phyloP scores from a whole-genome alignment of 2,329 filamentous ascomycete species.

The Trichoderma sp. region DNA sequence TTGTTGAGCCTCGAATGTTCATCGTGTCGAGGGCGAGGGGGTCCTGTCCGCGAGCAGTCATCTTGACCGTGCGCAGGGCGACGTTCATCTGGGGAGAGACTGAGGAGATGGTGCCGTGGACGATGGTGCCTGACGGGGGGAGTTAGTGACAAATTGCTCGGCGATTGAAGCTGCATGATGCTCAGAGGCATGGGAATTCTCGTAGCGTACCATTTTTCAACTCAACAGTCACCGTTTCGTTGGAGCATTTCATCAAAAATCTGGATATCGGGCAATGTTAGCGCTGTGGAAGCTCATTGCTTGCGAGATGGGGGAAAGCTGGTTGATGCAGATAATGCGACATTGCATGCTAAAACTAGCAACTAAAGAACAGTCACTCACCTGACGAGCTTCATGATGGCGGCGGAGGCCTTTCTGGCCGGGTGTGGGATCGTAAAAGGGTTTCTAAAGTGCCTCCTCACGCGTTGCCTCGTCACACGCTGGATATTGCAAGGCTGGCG shows the following conservation, averaged over 20 bases:
- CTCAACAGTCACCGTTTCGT: constrained; percentile 98
- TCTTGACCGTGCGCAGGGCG: constrained; percentile 91
- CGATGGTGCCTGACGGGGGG: constrained; percentile 73
- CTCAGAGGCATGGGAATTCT: background rate
- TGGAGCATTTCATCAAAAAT: constrained; percentile 99
- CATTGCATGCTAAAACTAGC: constrained; percentile 29
- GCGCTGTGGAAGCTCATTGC: constrained; percentile 29
- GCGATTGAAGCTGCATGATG: background rate
- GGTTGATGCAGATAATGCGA: background rate
- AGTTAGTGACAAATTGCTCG: constrained; percentile 10
- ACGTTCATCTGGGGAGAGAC: constrained; percentile 99
- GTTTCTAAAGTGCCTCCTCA: constrained; percentile 16
- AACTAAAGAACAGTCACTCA: constrained; percentile 49
- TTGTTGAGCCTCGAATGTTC: constrained; percentile 93
- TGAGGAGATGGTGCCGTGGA: constrained; percentile 94
- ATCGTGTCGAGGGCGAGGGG: constrained; percentile 89
- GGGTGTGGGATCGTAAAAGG: constrained; percentile 22
- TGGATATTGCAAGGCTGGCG: constrained; percentile 24
- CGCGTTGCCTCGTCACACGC: constrained; percentile 24
- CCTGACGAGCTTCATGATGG: constrained; percentile 95
- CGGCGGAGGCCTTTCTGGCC: constrained; percentile 30
- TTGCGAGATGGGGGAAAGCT: background rate
- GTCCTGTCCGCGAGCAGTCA: constrained; percentile 87
- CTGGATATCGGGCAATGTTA: constrained; percentile 51
- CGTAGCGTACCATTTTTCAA: constrained; percentile 82